Evolutionary conservation across 208 protist genomes (phyloP), one percentile per base, ranked within the genome.

Genomic region (Acanthamoeba royreba): DNA sequence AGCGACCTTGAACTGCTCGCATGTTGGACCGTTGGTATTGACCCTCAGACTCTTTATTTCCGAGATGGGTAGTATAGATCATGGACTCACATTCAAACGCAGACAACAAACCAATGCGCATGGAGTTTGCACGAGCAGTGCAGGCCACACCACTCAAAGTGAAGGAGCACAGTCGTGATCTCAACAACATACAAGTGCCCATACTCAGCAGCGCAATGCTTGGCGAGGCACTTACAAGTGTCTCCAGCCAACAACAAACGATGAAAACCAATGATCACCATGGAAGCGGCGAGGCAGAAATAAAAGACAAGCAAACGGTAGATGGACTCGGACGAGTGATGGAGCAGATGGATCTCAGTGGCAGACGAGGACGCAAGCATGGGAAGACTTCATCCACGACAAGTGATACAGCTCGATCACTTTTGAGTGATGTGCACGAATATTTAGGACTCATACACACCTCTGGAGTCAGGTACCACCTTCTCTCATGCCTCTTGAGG

Each of bases 1-100:
- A 89, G 46, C 46, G 53, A 89, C 53, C 28, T 89, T 40, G 81
- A 89, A 63, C 47, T 89, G 28, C 81, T 89, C 19, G 81, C 38
- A 15, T 89, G 17, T 31, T 69, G 81, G 53, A 35, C 17, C 40
- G 81, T 66, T n/a, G 81, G 81, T 89, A 47, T 42, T 77, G 5
- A 22, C 5, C 31, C 3, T 38, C 28, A 7, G 63, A 7, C 7
- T 77, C 15, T 77, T 11, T 77, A 2, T 77, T 4, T 77, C 28
- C 31, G 4, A 7, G n/a, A n/a, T n/a, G n/a, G n/a, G 35, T 38
- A 4, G 4, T 77, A 2, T 77, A 25, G 13, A 4, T 66, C 25
- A 25, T 66, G 55, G 55, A 35, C 49, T 55, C 13, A 55, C 49
- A 25, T 19, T 9, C 49, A 19, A 55, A 69, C 9, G 25, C 58